phyloP scores from a whole-genome alignment of 805 yeast species.

The Cyberlindnera japonica region DNA sequence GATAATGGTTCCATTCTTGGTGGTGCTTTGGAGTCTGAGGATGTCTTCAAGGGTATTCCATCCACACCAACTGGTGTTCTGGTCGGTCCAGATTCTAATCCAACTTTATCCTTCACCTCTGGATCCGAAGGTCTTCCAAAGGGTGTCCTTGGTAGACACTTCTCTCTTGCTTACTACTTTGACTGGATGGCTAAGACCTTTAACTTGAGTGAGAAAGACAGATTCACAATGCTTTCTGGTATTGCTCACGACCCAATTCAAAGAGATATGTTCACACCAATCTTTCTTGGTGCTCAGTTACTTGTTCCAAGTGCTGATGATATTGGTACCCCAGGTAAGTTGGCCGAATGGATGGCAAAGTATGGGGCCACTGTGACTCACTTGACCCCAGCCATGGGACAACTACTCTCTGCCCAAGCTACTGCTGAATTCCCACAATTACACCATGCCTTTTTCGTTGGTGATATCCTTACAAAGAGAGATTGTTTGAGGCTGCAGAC shows the following conservation, averaged over 20 bases:
- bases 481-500: constrained; percentile 93
- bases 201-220: constrained; percentile 71
- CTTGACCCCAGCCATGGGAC: constrained; percentile 99
- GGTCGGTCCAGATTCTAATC: constrained; percentile 97
- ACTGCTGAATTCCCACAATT: constrained; percentile 76
- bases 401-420: constrained; percentile 92
- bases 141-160: constrained; percentile 98
- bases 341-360: constrained; percentile 95
- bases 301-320: constrained; percentile 95
- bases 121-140: constrained; percentile 99
- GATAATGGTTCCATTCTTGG: constrained; percentile 73
- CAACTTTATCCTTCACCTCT: constrained; percentile 93
- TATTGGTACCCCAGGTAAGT: constrained; percentile 96
- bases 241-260: constrained; percentile 99
- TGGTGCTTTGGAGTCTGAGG: constrained; percentile 42
- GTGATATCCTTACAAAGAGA: constrained; percentile 95
- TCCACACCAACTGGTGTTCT: constrained; percentile 74
- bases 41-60: constrained; percentile 47
- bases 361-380: constrained; percentile 95
- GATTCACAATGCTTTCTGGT: constrained; percentile 96
- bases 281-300: constrained; percentile 90
- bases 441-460: constrained; percentile 97
- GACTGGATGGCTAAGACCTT: constrained; percentile 97
- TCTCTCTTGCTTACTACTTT: constrained; percentile 93
- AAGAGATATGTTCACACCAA: constrained; percentile 98